Conservation (phyloP, 2,329 filamentous ascomycete species). For the Tolypocladium tundrense region DNA sequence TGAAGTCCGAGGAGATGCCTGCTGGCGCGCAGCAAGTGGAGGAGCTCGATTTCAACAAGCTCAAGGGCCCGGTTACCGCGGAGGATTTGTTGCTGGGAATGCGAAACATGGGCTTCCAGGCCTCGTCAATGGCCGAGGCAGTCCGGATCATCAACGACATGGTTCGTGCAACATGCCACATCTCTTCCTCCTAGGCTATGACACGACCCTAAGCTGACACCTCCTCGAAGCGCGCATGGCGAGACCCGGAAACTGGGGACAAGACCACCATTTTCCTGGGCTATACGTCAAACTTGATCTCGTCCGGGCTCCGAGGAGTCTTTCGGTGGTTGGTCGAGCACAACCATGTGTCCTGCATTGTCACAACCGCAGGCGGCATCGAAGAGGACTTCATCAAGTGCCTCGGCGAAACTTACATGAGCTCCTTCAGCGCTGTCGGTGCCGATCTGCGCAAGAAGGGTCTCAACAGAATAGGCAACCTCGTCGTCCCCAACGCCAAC, state of each 20-base stretch:
- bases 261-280: slow-evolving; percentile 92
- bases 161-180: slow-evolving; percentile 40
- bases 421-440: slow-evolving; percentile 70
- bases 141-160: slow-evolving; percentile 91
- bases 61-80: slow-evolving; percentile 69
- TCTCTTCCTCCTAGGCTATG: background rate
- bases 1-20: slow-evolving; percentile 74
- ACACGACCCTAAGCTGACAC: slow-evolving; percentile 3
- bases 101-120: slow-evolving; percentile 70
- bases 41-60: slow-evolving; percentile 85
- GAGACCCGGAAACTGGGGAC: slow-evolving; percentile 66
- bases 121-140: slow-evolving; percentile 69
- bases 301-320: slow-evolving; percentile 84
- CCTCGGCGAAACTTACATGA: slow-evolving; percentile 85
- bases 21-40: slow-evolving; percentile 69
- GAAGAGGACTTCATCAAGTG: slow-evolving; percentile 99
- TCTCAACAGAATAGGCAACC: slow-evolving; percentile 90
- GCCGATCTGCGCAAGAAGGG: slow-evolving; percentile 72
- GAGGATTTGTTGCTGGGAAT: slow-evolving; percentile 76
- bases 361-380: slow-evolving; percentile 89
- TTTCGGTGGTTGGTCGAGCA: slow-evolving; percentile 90
- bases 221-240: slow-evolving; percentile 55
- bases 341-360: slow-evolving; percentile 82
- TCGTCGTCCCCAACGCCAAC: slow-evolving; percentile 92
- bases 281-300: slow-evolving; percentile 96